Evolutionary conservation across 306 rosid species (phyloP).

Genomic region (Prunus mira): DNA sequence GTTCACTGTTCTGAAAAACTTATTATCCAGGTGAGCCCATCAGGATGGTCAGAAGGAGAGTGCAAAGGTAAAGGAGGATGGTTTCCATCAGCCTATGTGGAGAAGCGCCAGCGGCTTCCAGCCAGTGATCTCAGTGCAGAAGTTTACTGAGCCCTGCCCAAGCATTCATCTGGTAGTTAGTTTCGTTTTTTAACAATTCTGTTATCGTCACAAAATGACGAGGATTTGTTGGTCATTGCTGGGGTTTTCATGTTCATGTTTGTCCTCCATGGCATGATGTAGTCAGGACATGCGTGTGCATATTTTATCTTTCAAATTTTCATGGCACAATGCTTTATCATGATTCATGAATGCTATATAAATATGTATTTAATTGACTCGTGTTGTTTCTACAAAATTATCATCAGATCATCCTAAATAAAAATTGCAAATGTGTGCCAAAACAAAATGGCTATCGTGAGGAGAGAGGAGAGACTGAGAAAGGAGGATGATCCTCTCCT

Average conservation of each 20-base stretch:
- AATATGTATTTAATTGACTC: background rate
- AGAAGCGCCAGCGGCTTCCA: slow-evolving; percentile 83
- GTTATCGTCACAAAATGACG: background rate
- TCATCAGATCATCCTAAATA: background rate
- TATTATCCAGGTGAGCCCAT: slow-evolving; percentile 53
- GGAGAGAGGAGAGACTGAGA: too few species aligned
- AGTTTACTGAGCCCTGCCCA: slow-evolving; percentile 43
- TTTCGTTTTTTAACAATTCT: slow-evolving; percentile 1
- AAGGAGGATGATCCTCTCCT: too few species aligned
- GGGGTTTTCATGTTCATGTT: background rate
- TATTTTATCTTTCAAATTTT: slow-evolving; percentile 7
- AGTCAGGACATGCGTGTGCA: slow-evolving; percentile 1
- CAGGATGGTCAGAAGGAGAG: slow-evolving; percentile 99
- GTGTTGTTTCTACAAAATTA: background rate
- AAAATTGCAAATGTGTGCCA: too few species aligned
- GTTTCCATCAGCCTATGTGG: slow-evolving; percentile 84
- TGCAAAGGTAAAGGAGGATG: slow-evolving; percentile 88
- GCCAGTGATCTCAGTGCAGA: slow-evolving; percentile 45
- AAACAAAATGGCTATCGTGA: too few species aligned
- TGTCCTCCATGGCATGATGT: background rate
- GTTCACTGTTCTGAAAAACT: background rate
- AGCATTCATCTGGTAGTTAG: slow-evolving; percentile 15
- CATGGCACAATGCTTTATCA: background rate
- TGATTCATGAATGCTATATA: background rate
- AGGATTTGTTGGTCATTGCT: background rate